Percentiles rank a stretch among this genome's conserved stretches.
Evolutionary conservation across 768 basidiomycete species (phyloP).

Genomic region (Leccinum pellstonianum): DNA sequence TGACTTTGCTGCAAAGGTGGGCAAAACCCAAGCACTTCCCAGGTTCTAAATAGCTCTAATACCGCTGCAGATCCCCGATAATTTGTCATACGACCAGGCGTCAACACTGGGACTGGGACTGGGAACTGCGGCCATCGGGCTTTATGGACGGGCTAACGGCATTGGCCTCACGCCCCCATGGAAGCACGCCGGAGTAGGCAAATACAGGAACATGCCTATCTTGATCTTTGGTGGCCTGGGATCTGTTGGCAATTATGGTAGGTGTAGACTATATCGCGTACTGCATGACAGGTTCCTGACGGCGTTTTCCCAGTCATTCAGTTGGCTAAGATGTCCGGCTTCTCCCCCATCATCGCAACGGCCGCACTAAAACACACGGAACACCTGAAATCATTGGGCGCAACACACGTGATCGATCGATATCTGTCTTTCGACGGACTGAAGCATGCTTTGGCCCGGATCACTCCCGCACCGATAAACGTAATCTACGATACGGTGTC

Average conservation of each 20-base stretch:
- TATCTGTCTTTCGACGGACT: conserved; percentile 29
- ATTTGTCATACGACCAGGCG: conserved; percentile 47
- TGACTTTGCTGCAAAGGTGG: conserved; percentile 42
- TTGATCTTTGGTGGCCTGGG: conserved; percentile 48
- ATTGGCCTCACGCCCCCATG: conserved; percentile 41
- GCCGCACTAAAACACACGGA: conserved; percentile 37
- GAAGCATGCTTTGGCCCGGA: conserved; percentile 36
- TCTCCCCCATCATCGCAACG: conserved; percentile 35
- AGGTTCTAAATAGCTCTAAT: conserved; percentile 10
- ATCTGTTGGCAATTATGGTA: conserved; percentile 52
- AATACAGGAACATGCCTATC: conserved; percentile 44
- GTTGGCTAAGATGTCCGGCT: conserved; percentile 41
- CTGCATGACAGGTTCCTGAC: conserved; percentile 17
- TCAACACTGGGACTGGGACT: conserved; percentile 48
- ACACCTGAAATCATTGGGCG: conserved; percentile 34
- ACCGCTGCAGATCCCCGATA: conserved; percentile 43
- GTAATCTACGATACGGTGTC: conserved; percentile 41
- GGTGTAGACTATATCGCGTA: conserved; percentile 16
- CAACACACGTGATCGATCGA: conserved; percentile 37
- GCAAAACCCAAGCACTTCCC: not conserved
- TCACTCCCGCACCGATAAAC: conserved; percentile 35
- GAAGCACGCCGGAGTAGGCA: conserved; percentile 36
- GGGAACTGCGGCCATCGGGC: conserved; percentile 48
- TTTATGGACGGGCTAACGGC: conserved; percentile 44
- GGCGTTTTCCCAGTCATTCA: conserved; percentile 34